Evolutionary conservation across 345 rosid genomes (phyloP).

Genomic region (Eucalyptus tenuipes): DNA sequence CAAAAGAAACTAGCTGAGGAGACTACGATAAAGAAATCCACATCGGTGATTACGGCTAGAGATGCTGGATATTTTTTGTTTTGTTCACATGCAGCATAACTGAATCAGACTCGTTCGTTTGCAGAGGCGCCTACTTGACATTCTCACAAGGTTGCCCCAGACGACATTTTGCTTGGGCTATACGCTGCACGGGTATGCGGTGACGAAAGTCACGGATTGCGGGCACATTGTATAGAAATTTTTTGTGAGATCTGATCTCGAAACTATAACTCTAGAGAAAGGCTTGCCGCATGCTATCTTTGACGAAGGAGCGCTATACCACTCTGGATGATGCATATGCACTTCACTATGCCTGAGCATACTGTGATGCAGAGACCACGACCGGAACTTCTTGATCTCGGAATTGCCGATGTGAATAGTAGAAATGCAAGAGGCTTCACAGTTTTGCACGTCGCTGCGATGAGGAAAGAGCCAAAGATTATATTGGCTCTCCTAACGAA

Average conservation of each 20-base stretch:
- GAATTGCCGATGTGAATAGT: conserved; percentile 48
- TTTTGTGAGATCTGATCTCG: conserved; percentile 49
- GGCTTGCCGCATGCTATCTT: conserved; percentile 36
- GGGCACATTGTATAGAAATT: conserved; percentile 28
- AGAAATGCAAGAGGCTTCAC: conserved; percentile 55
- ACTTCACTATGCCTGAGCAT: conserved; percentile 69
- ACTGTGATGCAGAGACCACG: conserved; percentile 58
- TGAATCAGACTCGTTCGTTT: conserved; percentile 22
- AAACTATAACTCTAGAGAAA: conserved; percentile 41
- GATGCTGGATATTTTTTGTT: neutral
- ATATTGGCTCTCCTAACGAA: conserved; percentile 55
- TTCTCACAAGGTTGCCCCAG: conserved; percentile 41
- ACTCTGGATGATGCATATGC: conserved; percentile 61
- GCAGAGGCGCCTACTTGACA: conserved; percentile 50
- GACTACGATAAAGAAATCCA: neutral
- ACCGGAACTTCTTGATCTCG: conserved; percentile 59
- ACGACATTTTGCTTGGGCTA: conserved; percentile 50
- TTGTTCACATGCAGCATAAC: neutral
- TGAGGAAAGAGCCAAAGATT: conserved; percentile 68
- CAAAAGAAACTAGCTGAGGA: neutral
- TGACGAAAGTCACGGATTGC: conserved; percentile 34
- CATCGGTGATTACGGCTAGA: neutral
- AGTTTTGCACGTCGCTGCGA: conserved; percentile 67
- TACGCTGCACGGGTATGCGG: conserved; percentile 40
- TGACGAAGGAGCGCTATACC: conserved; percentile 47